phyloP scores from a whole-genome alignment of 805 yeast species.

The Saitoella complicata region DNA sequence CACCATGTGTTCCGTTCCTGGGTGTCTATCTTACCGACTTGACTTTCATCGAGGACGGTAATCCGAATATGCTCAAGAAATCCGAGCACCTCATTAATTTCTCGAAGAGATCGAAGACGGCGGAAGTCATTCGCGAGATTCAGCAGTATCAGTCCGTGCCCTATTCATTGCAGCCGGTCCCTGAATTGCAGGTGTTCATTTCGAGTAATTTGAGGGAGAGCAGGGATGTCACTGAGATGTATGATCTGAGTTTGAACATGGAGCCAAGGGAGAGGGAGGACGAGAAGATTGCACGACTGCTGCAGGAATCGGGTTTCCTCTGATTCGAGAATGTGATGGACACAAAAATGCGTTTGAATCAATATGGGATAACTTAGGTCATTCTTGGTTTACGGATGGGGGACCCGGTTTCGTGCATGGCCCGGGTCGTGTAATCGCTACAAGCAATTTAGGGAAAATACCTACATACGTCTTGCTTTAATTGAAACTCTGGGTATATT shows the following conservation, averaged over 20 bases:
- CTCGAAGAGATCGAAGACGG: constrained; percentile 57
- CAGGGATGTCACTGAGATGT: constrained; percentile 23
- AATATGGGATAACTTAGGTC: no score
- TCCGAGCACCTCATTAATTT: constrained; percentile 45
- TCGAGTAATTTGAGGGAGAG: constrained; percentile 31
- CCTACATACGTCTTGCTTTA: no score
- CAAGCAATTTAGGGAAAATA: no score
- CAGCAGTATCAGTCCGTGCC: constrained; percentile 49
- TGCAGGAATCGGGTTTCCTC: constrained; percentile 18
- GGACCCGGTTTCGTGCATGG: no score
- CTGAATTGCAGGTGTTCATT: constrained; percentile 42
- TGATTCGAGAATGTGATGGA: constrained; percentile 4
- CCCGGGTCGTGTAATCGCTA: no score
- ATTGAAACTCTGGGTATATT: no score
- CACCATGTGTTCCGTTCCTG: constrained; percentile 83
- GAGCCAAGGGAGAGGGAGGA: constrained; percentile 38
- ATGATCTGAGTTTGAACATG: constrained; percentile 51
- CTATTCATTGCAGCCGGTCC: constrained; percentile 45
- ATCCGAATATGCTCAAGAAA: constrained; percentile 36
- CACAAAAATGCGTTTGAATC: no score
- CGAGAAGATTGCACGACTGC: constrained; percentile 19
- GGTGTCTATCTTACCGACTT: constrained; percentile 83
- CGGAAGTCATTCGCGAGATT: constrained; percentile 57
- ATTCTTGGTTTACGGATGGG: no score
- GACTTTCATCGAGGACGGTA: constrained; percentile 79